Base-by-base conservation (phyloP, 345 rosid species). In the Gossypium rotundifolium region DNA sequence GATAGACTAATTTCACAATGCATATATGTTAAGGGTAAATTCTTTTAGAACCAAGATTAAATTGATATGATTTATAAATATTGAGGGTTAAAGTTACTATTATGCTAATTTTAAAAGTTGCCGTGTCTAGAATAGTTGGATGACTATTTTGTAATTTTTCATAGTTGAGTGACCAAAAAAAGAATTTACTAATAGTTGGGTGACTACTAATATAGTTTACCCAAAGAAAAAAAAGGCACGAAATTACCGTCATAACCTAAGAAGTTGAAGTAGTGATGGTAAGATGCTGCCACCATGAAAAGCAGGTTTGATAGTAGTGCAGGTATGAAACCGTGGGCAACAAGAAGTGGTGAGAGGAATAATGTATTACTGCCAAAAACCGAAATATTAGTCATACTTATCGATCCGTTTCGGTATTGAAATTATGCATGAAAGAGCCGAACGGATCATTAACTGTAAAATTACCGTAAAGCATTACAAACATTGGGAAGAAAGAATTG, bases 401-500 rank as follows among this genome's bases (percentile, higher is more conserved):
- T 1, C 7, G 64, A 55, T 18, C 63, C 54, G 55, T 23, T 51
- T 33, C 51, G 3, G 70, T 46, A 51, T 42, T 57, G 51, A 49
- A 70, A 69, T 22, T 13, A 49, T 40, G 7, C 60, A 58, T 25
- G 7, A 20, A 76, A 44, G 29, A 40, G 38, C 13, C 9, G 11
- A 23, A 66, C 45, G 20, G 54, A 27, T 29, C 62, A 55, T 23
- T 44, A 44, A 44, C 42, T 3, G 60, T 18, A 67, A 16, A 73
- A 76, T 89, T 88, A 93, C 99, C 97, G 27, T 91, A 89, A 72
- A 93, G 98, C 83, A 93, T 79, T 48, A 91, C 90, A 76, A 95
- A 96, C 94, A 96, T 77, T 48, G 99, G 99, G 85, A 96, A 93
- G 94, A 96, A 96, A 49, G 99, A 89, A 87, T 96, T 93, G 98